These are phyloP conservation scores for Nicotiana sylvestris DNA, from an alignment of 257 asterid genomes.

Conservation along the genomic window DNA sequence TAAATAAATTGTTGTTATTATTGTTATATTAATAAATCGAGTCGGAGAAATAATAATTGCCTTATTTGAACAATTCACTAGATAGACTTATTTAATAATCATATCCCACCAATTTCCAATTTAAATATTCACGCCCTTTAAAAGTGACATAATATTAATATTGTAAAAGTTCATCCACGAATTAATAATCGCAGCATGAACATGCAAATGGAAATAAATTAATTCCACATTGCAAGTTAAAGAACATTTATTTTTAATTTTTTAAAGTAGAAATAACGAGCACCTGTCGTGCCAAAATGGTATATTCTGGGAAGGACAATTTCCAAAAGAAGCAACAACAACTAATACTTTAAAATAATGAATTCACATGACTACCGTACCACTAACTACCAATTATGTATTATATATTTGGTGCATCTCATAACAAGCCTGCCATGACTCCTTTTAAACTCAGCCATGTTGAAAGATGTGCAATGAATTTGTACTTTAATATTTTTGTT, in stretches of 20 bases:
- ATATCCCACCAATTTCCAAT: background rate
- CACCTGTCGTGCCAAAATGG: background rate
- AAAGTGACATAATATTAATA: background rate
- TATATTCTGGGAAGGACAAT: background rate
- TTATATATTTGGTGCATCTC: background rate
- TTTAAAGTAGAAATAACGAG: background rate
- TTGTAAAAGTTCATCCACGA: background rate
- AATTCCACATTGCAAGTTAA: background rate
- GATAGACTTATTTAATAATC: background rate
- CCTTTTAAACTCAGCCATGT: too few relatives aligned
- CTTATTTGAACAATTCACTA: background rate
- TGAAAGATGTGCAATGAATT: too few relatives aligned
- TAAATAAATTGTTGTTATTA: too few relatives aligned
- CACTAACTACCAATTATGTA: background rate
- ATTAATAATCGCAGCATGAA: background rate
- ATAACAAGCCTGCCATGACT: background rate
- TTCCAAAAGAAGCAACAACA: constrained; percentile 1
- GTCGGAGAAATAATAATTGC: background rate
- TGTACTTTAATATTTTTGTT: too few relatives aligned
- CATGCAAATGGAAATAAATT: background rate
- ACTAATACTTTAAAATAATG: background rate
- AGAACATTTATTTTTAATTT: background rate
- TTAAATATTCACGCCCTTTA: background rate
- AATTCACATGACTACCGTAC: background rate
- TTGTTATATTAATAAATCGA: too few relatives aligned